Evolutionary conservation across 495 filamentous ascomycete genomes (phyloP).

Genomic region (Aspergillus sclerotiicarbonarius): DNA sequence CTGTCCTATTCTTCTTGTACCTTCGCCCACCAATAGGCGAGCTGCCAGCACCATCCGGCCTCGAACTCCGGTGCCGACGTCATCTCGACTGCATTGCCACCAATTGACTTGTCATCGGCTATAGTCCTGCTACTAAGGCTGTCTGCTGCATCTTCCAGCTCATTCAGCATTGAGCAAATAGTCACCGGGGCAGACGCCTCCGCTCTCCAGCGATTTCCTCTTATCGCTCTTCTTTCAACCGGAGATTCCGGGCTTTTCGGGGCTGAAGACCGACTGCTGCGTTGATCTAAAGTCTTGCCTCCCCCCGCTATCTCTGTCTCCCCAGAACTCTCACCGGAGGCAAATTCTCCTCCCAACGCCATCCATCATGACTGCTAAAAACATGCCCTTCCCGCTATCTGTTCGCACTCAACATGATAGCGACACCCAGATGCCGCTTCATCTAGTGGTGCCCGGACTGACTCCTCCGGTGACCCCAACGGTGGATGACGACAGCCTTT

Average conservation of each 20-base stretch:
- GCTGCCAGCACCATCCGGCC: not conserved
- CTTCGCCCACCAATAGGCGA: not conserved
- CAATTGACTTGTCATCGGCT: not conserved
- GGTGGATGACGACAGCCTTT: constrained; percentile 20
- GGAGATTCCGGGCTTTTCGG: not conserved
- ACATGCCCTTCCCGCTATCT: constrained; percentile 30
- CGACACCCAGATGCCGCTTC: constrained; percentile 9
- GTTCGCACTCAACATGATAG: constrained; percentile 27
- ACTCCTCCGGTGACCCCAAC: constrained; percentile 43
- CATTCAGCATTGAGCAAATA: not conserved
- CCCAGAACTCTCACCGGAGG: not conserved
- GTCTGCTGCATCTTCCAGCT: not conserved
- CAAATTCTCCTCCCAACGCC: not conserved
- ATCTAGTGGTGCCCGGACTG: constrained; percentile 21
- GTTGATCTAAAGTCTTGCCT: not conserved
- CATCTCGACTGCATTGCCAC: constrained; percentile 5
- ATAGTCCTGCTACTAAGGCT: not conserved
- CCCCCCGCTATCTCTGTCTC: not conserved
- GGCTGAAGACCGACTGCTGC: not conserved
- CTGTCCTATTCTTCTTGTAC: not conserved
- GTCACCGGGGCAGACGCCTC: not conserved
- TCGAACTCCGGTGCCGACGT: constrained; percentile 8
- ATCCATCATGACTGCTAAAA: constrained; percentile 5
- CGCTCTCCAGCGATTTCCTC: not conserved
- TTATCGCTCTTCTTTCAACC: not conserved